These are phyloP conservation scores for Phytophthora niederhauseri DNA, from an alignment of 352 stramenopile species.

Conservation along the genomic window DNA sequence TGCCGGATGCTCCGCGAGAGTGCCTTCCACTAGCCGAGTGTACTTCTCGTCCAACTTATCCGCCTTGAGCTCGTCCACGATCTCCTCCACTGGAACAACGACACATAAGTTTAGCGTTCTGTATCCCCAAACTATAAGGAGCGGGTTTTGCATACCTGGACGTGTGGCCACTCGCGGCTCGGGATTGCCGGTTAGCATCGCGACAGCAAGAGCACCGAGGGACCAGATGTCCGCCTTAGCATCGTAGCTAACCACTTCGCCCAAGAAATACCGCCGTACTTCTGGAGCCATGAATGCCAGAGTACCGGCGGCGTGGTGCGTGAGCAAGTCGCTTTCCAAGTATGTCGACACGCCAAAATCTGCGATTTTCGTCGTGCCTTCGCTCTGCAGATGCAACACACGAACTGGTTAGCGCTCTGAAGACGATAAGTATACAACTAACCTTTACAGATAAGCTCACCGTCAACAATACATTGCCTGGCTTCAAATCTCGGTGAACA, in stretches of 20 bases:
- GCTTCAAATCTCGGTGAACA: slow-evolving; percentile 82
- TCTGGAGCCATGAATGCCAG: slow-evolving; percentile 86
- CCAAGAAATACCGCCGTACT: slow-evolving; percentile 75
- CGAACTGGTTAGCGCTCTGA: background rate
- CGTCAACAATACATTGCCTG: slow-evolving; percentile 75
- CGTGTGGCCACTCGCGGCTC: slow-evolving; percentile 75
- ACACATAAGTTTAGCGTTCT: background rate
- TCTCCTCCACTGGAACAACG: slow-evolving; percentile 53
- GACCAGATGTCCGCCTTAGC: slow-evolving; percentile 79
- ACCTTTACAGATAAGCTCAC: slow-evolving; percentile 30
- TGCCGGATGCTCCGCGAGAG: slow-evolving; percentile 46
- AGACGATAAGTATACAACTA: background rate
- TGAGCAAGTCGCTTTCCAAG: slow-evolving; percentile 73
- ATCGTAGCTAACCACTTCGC: slow-evolving; percentile 74
- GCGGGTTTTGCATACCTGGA: slow-evolving; percentile 38
- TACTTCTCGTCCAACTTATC: slow-evolving; percentile 40
- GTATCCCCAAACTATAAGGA: background rate
- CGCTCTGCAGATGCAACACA: slow-evolving; percentile 38
- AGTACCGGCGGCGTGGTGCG: slow-evolving; percentile 74
- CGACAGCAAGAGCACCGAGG: slow-evolving; percentile 71
- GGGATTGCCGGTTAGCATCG: slow-evolving; percentile 67
- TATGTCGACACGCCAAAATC: slow-evolving; percentile 88
- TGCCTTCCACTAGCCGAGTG: slow-evolving; percentile 45
- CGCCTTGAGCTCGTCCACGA: slow-evolving; percentile 53
- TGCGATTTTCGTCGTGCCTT: slow-evolving; percentile 73